phyloP scores from a whole-genome alignment of 2,329 filamentous ascomycete species.

The Magnaporthales sp. region DNA sequence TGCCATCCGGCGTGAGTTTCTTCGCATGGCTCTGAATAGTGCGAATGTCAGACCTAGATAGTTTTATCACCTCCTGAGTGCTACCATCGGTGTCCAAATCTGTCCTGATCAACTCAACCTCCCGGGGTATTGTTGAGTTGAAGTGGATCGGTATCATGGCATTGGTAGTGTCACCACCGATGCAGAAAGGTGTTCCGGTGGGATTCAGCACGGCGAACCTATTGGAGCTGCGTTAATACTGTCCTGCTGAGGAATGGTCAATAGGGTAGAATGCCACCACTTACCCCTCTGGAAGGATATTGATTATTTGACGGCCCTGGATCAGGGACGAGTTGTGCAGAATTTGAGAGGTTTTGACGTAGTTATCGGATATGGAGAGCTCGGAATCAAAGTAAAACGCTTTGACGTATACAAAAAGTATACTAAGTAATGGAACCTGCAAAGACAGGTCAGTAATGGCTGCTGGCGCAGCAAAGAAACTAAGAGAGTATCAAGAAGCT shows the following conservation, averaged over 20 bases:
- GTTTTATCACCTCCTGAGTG: conserved; percentile 68
- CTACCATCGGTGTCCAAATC: conserved; percentile 65
- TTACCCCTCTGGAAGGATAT: conserved; percentile 83
- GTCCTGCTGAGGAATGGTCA: background rate
- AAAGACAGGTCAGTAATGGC: background rate
- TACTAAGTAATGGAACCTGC: background rate
- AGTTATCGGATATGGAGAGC: conserved; percentile 84
- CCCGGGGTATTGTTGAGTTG: conserved; percentile 83
- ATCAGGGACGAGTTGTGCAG: conserved; percentile 91
- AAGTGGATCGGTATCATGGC: conserved; percentile 76
- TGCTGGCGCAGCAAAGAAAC: too few species aligned
- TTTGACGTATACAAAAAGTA: conserved; percentile 60
- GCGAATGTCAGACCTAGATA: conserved; percentile 66
- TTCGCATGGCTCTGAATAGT: conserved; percentile 62
- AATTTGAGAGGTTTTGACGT: conserved; percentile 80
- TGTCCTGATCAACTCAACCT: conserved; percentile 80
- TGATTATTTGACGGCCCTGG: conserved; percentile 92
- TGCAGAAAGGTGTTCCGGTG: conserved; percentile 69
- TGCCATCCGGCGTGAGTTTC: conserved; percentile 55
- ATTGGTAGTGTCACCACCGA: conserved; percentile 53
- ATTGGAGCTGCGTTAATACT: background rate
- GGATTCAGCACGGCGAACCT: conserved; percentile 78
- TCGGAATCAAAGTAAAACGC: conserved; percentile 80
- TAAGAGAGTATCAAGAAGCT: background rate
- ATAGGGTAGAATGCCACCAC: background rate